Evolutionary conservation across 192 early-diverging fungal genomes (phyloP).

Genomic region (Backusella tuberculispora): DNA sequence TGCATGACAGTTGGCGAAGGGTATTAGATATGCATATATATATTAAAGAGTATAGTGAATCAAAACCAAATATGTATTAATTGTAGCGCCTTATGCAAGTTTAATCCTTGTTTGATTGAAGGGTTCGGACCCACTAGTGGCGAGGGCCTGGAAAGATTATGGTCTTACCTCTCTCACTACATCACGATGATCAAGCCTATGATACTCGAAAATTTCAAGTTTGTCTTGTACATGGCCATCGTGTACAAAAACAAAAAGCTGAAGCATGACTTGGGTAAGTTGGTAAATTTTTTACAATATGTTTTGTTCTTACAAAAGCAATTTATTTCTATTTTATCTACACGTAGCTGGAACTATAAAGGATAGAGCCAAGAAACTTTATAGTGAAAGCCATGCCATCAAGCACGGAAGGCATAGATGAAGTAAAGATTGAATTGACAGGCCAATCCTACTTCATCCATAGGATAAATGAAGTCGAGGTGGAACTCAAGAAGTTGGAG

Average conservation of each 20-base stretch:
- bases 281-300: no score
- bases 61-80: neutral
- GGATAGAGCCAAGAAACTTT: no score
- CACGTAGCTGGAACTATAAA: no score
- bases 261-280: neutral
- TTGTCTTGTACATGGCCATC: neutral
- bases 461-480: no score
- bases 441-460: no score
- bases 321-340: no score
- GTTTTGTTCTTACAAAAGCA: no score
- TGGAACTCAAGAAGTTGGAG: no score
- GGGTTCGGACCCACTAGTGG: neutral
- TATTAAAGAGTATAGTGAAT: neutral
- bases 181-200: neutral
- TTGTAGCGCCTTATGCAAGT: neutral
- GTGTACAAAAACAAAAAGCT: neutral
- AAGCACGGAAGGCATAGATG: no score
- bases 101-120: neutral
- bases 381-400: no score
- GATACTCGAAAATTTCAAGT: neutral
- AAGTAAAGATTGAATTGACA: no score
- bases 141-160: neutral
- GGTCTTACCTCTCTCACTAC: neutral
- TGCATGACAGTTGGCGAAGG: neutral
- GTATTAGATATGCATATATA: neutral